Percentiles rank a stretch among this genome's conserved stretches.
Evolutionary conservation across 345 rosid species (phyloP).

Genomic region (Gossypium australe): DNA sequence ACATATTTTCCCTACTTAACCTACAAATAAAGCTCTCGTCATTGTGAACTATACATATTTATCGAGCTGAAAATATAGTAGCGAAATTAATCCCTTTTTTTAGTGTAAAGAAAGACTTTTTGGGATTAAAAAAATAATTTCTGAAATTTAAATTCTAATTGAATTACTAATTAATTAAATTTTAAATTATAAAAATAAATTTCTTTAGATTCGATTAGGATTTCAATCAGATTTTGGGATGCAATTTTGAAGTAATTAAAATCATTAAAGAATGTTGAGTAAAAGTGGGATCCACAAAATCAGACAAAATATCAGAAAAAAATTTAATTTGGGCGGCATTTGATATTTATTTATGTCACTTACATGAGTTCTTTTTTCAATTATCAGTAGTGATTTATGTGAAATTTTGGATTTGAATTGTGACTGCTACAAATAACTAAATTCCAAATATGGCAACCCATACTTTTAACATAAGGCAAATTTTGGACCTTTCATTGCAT

Average conservation of each 20-base stretch:
- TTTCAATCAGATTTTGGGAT: not conserved
- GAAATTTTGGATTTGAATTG: not conserved
- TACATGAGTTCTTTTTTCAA: not conserved
- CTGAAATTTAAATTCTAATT: too few species aligned
- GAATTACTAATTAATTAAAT: too few species aligned
- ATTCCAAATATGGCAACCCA: constrained; percentile 2
- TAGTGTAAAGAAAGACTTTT: too few species aligned
- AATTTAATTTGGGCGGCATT: not conserved
- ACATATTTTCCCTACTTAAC: too few species aligned
- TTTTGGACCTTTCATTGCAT: not conserved
- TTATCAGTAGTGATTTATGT: not conserved
- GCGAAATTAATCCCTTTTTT: too few species aligned
- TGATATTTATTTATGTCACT: not conserved
- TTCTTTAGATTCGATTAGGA: not conserved
- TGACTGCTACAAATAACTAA: not conserved
- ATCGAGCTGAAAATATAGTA: too few species aligned
- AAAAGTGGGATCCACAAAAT: constrained; percentile 1
- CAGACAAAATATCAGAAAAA: not conserved
- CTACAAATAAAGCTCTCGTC: too few species aligned
- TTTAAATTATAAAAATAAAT: too few species aligned
- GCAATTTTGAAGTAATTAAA: not conserved
- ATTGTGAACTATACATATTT: too few species aligned
- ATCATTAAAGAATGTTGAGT: not conserved
- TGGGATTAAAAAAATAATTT: too few species aligned
- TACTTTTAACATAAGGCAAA: not conserved